phyloP scores from a whole-genome alignment of 768 basidiomycete species.

The Mycena albidolilacea region DNA sequence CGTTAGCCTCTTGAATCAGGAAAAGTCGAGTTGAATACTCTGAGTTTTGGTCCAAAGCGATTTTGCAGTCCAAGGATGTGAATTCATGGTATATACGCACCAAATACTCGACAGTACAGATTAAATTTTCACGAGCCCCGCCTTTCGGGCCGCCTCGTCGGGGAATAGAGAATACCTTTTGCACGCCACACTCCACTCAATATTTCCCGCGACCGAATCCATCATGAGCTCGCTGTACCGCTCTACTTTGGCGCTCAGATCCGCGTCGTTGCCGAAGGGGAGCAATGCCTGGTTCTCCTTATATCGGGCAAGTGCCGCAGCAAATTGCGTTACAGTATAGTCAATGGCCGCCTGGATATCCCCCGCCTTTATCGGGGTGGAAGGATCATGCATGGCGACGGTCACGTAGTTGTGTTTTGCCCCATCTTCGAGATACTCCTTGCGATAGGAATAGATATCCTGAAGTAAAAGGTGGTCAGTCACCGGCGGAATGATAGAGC shows the following conservation, averaged over 20 bases:
- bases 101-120: slow-evolving; percentile 4
- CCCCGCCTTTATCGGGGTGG: slow-evolving; percentile 24
- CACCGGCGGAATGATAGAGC: not conserved
- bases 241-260: slow-evolving; percentile 23
- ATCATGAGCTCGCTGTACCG: slow-evolving; percentile 40
- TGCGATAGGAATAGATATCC: slow-evolving; percentile 46
- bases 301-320: slow-evolving; percentile 31
- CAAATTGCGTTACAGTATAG: slow-evolving; percentile 37
- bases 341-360: slow-evolving; percentile 42
- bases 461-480: slow-evolving; percentile 12
- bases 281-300: slow-evolving; percentile 29
- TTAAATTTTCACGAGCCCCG: slow-evolving; percentile 24
- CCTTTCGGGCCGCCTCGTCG: slow-evolving; percentile 34
- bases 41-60: not conserved
- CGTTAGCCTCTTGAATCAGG: not conserved
- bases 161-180: slow-evolving; percentile 39
- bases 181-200: slow-evolving; percentile 42
- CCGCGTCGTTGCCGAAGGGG: slow-evolving; percentile 24
- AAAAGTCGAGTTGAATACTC: not conserved
- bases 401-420: slow-evolving; percentile 44
- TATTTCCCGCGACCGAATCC: slow-evolving; percentile 41
- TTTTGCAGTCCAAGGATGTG: not conserved
- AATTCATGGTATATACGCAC: slow-evolving; percentile 1
- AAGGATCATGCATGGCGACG: slow-evolving; percentile 42
- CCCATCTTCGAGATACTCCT: slow-evolving; percentile 42